Conservation (phyloP, 106 monocot species). For the Narthecium ossifragum region DNA sequence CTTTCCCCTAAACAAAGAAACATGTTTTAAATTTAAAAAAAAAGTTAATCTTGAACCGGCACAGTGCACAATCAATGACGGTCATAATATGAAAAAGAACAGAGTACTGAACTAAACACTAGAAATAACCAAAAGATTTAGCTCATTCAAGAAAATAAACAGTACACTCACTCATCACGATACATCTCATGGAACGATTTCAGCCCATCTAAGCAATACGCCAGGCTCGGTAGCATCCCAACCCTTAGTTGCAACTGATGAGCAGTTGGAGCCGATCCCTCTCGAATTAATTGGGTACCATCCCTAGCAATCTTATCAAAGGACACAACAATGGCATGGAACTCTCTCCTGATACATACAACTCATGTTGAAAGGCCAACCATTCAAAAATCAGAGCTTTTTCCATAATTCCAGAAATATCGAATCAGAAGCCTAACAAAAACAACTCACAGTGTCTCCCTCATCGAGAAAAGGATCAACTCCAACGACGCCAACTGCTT, state of each 20-base stretch:
- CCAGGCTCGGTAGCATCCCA: slow-evolving; percentile 44
- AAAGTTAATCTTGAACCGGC: too few relatives aligned
- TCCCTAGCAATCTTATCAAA: slow-evolving; percentile 50
- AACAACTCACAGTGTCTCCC: slow-evolving; percentile 48
- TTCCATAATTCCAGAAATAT: neutral
- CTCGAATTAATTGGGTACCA: slow-evolving; percentile 43
- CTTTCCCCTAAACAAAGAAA: neutral
- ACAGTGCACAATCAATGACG: too few relatives aligned
- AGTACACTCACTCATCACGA: slow-evolving; percentile 50
- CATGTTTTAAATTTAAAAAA: too few relatives aligned
- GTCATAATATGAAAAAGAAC: too few relatives aligned
- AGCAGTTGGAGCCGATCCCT: slow-evolving; percentile 28
- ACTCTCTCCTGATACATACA: slow-evolving; percentile 35
- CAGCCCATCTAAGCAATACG: slow-evolving; percentile 48
- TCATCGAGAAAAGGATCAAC: slow-evolving; percentile 41
- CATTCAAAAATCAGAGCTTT: neutral
- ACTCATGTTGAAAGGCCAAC: neutral
- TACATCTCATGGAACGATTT: slow-evolving; percentile 40
- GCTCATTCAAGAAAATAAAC: too few relatives aligned
- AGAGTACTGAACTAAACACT: too few relatives aligned
- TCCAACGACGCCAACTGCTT: slow-evolving; percentile 68
- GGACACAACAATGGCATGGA: slow-evolving; percentile 32
- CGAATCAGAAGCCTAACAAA: neutral
- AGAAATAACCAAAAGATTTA: too few relatives aligned
- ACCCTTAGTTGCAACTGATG: slow-evolving; percentile 45